These are phyloP conservation scores for Arthrinium puccinioides DNA, from an alignment of 2,329 filamentous ascomycete species.

Conservation along the genomic window DNA sequence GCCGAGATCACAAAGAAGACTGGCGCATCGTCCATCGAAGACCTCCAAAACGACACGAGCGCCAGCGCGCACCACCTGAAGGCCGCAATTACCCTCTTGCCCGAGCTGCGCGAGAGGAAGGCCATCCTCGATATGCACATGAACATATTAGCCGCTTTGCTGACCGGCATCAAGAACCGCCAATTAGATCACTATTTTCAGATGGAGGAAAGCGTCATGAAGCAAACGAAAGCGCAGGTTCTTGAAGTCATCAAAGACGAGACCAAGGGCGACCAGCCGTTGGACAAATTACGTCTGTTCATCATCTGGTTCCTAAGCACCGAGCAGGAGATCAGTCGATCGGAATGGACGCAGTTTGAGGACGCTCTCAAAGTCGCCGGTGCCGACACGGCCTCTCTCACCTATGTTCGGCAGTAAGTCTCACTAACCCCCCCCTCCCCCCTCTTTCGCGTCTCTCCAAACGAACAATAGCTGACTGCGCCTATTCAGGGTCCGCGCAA, in stretches of 20 bases:
- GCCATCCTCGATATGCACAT: slow-evolving; percentile 96
- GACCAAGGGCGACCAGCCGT: slow-evolving; percentile 73
- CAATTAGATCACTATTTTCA: slow-evolving; percentile 96
- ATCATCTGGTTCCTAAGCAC: slow-evolving; percentile 96
- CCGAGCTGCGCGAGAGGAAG: slow-evolving; percentile 88
- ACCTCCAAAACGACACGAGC: slow-evolving; percentile 81
- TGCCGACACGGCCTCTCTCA: slow-evolving; percentile 67
- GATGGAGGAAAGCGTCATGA: slow-evolving; percentile 85
- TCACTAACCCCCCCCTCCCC: slow-evolving; percentile 2
- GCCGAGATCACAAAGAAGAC: slow-evolving; percentile 93
- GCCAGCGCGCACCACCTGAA: slow-evolving; percentile 92
- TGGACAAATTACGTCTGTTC: slow-evolving; percentile 88
- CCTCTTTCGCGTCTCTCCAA: not conserved
- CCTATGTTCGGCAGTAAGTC: slow-evolving; percentile 78
- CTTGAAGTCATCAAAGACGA: slow-evolving; percentile 77
- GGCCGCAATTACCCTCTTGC: slow-evolving; percentile 86
- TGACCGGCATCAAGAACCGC: slow-evolving; percentile 81
- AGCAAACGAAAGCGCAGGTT: slow-evolving; percentile 84
- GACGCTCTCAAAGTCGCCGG: slow-evolving; percentile 72
- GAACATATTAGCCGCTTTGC: slow-evolving; percentile 80
- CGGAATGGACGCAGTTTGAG: slow-evolving; percentile 81
- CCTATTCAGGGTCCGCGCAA: slow-evolving; percentile 67
- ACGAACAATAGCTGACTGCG: too few relatives aligned
- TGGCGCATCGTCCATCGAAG: slow-evolving; percentile 84
- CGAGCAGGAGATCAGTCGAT: slow-evolving; percentile 75